Evolutionary conservation across 2,329 filamentous ascomycete species (phyloP).

Genomic region (Daldinia sp.): DNA sequence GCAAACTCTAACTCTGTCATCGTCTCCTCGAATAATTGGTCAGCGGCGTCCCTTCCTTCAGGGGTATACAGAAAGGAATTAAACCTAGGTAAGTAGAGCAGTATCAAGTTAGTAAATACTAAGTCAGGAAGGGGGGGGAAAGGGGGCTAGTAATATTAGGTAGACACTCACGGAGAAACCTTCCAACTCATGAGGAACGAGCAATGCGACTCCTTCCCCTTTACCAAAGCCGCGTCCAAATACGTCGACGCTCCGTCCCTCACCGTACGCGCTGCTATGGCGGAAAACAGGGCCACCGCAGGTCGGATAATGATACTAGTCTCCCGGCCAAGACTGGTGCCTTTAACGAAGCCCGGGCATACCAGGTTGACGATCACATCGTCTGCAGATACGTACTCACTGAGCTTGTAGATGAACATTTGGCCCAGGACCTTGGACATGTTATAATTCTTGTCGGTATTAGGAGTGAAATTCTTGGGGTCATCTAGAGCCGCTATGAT

Average conservation of each 20-base stretch:
- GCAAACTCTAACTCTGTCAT: slow-evolving; percentile 22
- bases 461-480: slow-evolving; percentile 37
- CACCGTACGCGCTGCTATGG: slow-evolving; percentile 41
- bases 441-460: slow-evolving; percentile 38
- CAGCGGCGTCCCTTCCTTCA: slow-evolving; percentile 10
- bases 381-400: slow-evolving; percentile 49
- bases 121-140: too few relatives aligned
- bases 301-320: slow-evolving; percentile 34
- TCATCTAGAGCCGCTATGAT: slow-evolving; percentile 24
- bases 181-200: slow-evolving; percentile 59
- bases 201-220: slow-evolving; percentile 60
- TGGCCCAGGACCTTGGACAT: slow-evolving; percentile 19
- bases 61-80: slow-evolving; percentile 29
- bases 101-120: background rate
- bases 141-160: background rate
- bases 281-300: background rate
- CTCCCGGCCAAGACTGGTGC: slow-evolving; percentile 53
- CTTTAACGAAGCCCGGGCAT: slow-evolving; percentile 55
- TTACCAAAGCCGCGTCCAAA: slow-evolving; percentile 54
- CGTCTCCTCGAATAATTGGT: slow-evolving; percentile 16
- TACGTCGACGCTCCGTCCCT: slow-evolving; percentile 55
- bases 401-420: slow-evolving; percentile 41
- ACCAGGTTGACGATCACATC: slow-evolving; percentile 57
- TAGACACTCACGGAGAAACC: slow-evolving; percentile 53
- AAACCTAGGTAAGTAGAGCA: background rate